Base-by-base conservation (phyloP, 768 basidiomycete species). In the Macrocybe gigantea region DNA sequence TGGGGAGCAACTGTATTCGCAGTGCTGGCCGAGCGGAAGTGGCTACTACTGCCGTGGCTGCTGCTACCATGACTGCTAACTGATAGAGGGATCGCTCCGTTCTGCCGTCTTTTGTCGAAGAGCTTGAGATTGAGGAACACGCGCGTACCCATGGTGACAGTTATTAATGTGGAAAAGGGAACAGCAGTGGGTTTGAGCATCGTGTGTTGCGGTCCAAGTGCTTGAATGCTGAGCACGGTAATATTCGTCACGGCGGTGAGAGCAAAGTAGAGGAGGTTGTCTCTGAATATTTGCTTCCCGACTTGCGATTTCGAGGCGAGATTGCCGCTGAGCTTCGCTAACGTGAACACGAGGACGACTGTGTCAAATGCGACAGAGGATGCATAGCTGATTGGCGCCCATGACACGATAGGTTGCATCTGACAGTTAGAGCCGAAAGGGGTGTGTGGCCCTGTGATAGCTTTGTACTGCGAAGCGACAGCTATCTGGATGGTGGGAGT, bases 401-500 rank as follows among this genome's bases (percentile, higher is more conserved):
- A 56, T 8, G 50, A 48, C 10, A 51, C 47, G 31, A 57, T 54
- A 13, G 56, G 49, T 33, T 49, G 38, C 53, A 55, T 49, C 38
- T 53, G 47, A 41, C 58, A 59, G 50, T 59, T 59, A 5, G 58
- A 57, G 36, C 49, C 51, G 48, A 55, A 53, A n/a, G 56, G 49
- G n/a, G 51, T 55, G 14, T 49, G 45, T 7, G 58, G 51, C 14
- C 58, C 56, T 12, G 41, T 47, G 32, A 39, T 40, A 32, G 56
- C 57, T 33, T 35, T 41, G 22, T 51, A 57, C 11, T 56, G 56
- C 5, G 41, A 36, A 13, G 49, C 55, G 6, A 59, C 56, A 7
- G 52, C 41, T 8, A 41, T 41, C 41, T 41, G 6, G 12, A 10
- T 29, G 6, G 41, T 8, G 10, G 12, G 12, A 41, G 22, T n/a